Base-by-base conservation (phyloP, 495 filamentous ascomycete species). In the Aspergillus asperescens region DNA sequence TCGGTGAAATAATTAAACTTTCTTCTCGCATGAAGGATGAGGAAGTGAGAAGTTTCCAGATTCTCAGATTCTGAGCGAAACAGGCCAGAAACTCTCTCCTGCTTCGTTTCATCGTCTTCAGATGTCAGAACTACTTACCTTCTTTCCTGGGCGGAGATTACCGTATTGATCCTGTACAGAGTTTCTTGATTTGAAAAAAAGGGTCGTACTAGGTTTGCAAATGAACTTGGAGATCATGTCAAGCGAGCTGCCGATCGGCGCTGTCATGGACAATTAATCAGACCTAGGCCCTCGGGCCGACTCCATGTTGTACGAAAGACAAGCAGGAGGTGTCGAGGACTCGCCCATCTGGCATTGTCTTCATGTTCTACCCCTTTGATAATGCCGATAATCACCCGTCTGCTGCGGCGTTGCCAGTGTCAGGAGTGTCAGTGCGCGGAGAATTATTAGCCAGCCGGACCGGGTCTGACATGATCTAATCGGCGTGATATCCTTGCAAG, bases 301-400 rank as follows among this genome's bases (percentile, higher is more conserved):
- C 16, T 31, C 27, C 42, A 12, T 42, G 39, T 27, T 10, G 39
- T 13, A 42, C 20, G 39, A 24, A 40, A 16, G n/a, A n/a, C n/a
- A n/a, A 28, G 25, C 9, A 4, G 25, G 9, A 28, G 25, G 25
- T 9, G 5, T 28, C 20, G 8, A 10, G 9, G n/a, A 24, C 19
- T 8, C 8, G 13, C 2, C 39, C 39, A 42, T 25, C 20, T 15
- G 12, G 32, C 20, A 24, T 27, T 4, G 12, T 23, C 35, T 4
- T 25, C 25, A 6, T 13, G 20, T 22, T 24, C 39, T 12, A 24
- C 20, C 20, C 39, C 10, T 1, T 18, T 50, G n/a, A 28, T 19
- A 32, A 46, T 29, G 44, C 49, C 49, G 55, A 57, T 44, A 57
- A 57, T 57, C 50, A 50, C 45, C 55, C 55, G 55, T 43, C 16